Percentiles rank a stretch among this genome's conserved stretches.
Conservation (phyloP, 441 rosid genomes). For the Euphorbia celastroides region DNA sequence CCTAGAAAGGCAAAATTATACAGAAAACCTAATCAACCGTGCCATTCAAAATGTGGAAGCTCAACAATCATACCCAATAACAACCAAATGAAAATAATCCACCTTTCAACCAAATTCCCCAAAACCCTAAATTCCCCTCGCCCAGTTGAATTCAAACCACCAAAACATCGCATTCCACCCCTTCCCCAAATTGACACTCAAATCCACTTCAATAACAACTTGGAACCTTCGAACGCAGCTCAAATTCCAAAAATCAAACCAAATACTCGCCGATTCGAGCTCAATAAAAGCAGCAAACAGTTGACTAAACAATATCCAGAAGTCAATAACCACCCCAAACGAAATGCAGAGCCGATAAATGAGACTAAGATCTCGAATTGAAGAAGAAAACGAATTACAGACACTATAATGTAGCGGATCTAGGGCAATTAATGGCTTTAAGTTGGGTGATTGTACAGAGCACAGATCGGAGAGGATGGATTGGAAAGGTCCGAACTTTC, state of each 20-base stretch:
- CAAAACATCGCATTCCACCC: constrained; percentile 21
- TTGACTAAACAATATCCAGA: constrained; percentile 13
- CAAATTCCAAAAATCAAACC: constrained; percentile 10
- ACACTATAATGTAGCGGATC: constrained; percentile 38
- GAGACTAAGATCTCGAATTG: constrained; percentile 28
- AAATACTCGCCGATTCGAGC: constrained; percentile 18
- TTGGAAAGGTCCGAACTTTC: constrained; percentile 33
- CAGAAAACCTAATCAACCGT: constrained; percentile 20
- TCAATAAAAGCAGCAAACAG: constrained; percentile 17
- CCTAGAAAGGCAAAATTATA: not conserved
- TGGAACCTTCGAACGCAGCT: constrained; percentile 1
- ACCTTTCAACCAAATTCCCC: not conserved
- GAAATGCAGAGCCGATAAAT: constrained; percentile 12
- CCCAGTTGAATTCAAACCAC: constrained; percentile 13
- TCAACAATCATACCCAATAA: constrained; percentile 13
- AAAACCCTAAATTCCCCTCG: constrained; percentile 31
- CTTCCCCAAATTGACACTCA: constrained; percentile 13
- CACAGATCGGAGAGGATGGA: constrained; percentile 18
- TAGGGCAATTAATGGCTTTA: constrained; percentile 21
- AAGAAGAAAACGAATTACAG: constrained; percentile 17
- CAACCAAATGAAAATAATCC: constrained; percentile 20
- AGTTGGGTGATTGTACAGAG: constrained; percentile 8
- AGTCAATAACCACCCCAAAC: constrained; percentile 15
- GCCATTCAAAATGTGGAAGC: constrained; percentile 15
- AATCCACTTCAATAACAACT: constrained; percentile 17